Evolutionary conservation across 2,329 filamentous ascomycete species (phyloP).

Genomic region (Neoarthrinium moseri): DNA sequence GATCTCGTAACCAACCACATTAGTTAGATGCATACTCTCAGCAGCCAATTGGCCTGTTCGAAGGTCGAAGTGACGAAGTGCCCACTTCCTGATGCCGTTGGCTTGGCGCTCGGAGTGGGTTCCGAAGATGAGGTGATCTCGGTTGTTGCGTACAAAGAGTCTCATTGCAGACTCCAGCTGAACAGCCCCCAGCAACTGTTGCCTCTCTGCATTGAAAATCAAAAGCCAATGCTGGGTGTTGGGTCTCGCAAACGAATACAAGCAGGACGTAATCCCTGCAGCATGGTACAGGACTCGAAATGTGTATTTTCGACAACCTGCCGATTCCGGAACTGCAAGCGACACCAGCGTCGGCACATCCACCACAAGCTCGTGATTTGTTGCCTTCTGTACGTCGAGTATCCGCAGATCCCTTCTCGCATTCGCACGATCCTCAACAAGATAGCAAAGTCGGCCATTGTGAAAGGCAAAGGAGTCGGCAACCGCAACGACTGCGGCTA

Average conservation of each 20-base stretch:
- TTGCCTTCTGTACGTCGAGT: slow-evolving; percentile 53
- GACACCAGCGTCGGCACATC: slow-evolving; percentile 44
- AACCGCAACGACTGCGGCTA: slow-evolving; percentile 56
- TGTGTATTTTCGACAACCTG: slow-evolving; percentile 34
- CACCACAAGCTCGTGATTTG: slow-evolving; percentile 52
- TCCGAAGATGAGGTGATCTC: slow-evolving; percentile 62
- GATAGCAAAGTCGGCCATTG: slow-evolving; percentile 65
- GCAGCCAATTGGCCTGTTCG: slow-evolving; percentile 35
- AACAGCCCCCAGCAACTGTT: slow-evolving; percentile 38
- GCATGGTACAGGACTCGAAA: slow-evolving; percentile 58
- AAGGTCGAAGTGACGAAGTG: slow-evolving; percentile 53
- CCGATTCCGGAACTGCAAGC: slow-evolving; percentile 33
- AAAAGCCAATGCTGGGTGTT: slow-evolving; percentile 50
- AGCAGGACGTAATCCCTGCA: slow-evolving; percentile 55
- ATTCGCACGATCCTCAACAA: slow-evolving; percentile 38
- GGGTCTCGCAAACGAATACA: slow-evolving; percentile 44
- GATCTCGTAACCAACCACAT: slow-evolving; percentile 63
- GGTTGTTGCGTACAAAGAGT: slow-evolving; percentile 67
- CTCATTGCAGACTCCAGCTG: slow-evolving; percentile 47
- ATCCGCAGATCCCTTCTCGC: slow-evolving; percentile 52
- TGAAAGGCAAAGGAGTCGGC: slow-evolving; percentile 62
- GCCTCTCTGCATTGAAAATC: slow-evolving; percentile 41
- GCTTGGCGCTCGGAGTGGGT: slow-evolving; percentile 54
- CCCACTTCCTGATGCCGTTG: slow-evolving; percentile 62
- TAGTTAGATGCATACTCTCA: slow-evolving; percentile 49